Conservation (phyloP, 805 yeast species). For the Kockiozyma suomiensis region DNA sequence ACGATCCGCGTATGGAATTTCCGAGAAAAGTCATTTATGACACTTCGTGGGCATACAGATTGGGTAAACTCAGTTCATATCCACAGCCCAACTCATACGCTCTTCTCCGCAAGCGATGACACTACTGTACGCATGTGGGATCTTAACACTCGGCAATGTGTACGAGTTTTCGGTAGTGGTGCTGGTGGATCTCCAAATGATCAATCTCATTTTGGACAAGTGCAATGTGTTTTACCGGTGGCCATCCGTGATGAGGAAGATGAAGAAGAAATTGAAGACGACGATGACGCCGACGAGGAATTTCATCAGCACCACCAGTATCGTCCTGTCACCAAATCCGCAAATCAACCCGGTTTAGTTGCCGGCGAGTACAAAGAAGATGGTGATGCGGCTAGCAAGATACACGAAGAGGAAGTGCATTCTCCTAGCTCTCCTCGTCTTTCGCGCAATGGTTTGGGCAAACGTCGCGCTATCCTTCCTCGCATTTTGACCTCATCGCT, state of each 20-base stretch:
- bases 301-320: constrained; percentile 23
- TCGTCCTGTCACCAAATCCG: background rate
- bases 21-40: constrained; percentile 86
- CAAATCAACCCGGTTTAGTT: constrained; percentile 17
- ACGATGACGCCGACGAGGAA: constrained; percentile 17
- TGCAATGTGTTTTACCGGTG: constrained; percentile 87
- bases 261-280: constrained; percentile 35
- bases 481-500: constrained; percentile 70
- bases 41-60: constrained; percentile 89
- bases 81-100: constrained; percentile 73
- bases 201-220: constrained; percentile 87
- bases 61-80: constrained; percentile 90
- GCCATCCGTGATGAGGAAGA: constrained; percentile 59
- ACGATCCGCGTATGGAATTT: constrained; percentile 97
- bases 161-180: constrained; percentile 60
- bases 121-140: constrained; percentile 96
- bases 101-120: constrained; percentile 89
- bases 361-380: constrained; percentile 29
- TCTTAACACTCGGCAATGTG: constrained; percentile 72
- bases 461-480: constrained; percentile 23
- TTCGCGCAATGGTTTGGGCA: constrained; percentile 11
- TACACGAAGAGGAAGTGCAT: constrained; percentile 28
- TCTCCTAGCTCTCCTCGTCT: constrained; percentile 25
- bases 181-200: constrained; percentile 44
- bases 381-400: constrained; percentile 18